phyloP scores from a whole-genome alignment of 2,329 filamentous ascomycete genomes.

The Beauveria caledonica region DNA sequence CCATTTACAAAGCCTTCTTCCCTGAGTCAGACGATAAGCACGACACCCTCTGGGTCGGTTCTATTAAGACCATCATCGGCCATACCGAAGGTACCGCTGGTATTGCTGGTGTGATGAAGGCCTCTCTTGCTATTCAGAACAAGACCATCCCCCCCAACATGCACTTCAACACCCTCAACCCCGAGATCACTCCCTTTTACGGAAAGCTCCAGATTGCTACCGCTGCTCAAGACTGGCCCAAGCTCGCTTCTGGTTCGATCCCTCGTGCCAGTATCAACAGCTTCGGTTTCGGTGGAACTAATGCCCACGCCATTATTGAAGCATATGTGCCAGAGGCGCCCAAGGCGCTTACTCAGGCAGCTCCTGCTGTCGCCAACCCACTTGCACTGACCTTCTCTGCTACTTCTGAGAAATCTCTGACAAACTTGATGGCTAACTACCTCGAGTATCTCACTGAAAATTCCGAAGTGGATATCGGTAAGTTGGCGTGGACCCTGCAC shows the following conservation, averaged over 20 bases:
- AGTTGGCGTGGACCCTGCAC: conserved; percentile 16
- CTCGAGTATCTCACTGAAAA: conserved; percentile 10
- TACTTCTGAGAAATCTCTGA: conserved; percentile 11
- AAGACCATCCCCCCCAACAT: conserved; percentile 38
- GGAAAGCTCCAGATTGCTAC: conserved; percentile 15
- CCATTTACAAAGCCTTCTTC: conserved; percentile 36
- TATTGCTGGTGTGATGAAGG: conserved; percentile 39
- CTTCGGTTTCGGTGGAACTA: conserved; percentile 36
- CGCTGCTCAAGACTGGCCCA: conserved; percentile 8
- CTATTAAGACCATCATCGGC: conserved; percentile 39
- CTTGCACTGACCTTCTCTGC: conserved; percentile 11
- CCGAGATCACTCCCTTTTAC: conserved; percentile 26
- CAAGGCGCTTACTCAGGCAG: conserved; percentile 23
- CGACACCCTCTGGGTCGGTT: conserved; percentile 28
- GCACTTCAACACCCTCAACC: conserved; percentile 39
- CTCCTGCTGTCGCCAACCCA: conserved; percentile 1
- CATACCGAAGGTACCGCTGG: conserved; percentile 40
- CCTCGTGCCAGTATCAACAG: conserved; percentile 30
- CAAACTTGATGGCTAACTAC: conserved; percentile 6
- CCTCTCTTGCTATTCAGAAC: conserved; percentile 36
- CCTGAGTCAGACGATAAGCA: background rate
- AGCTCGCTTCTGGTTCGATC: conserved; percentile 1
- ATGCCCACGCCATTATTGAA: conserved; percentile 26
- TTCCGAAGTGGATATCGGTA: conserved; percentile 9
- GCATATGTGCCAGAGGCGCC: conserved; percentile 22